These are phyloP conservation scores for Atkinsonella texensis DNA, from an alignment of 2,329 filamentous ascomycete genomes.

Conservation along the genomic window DNA sequence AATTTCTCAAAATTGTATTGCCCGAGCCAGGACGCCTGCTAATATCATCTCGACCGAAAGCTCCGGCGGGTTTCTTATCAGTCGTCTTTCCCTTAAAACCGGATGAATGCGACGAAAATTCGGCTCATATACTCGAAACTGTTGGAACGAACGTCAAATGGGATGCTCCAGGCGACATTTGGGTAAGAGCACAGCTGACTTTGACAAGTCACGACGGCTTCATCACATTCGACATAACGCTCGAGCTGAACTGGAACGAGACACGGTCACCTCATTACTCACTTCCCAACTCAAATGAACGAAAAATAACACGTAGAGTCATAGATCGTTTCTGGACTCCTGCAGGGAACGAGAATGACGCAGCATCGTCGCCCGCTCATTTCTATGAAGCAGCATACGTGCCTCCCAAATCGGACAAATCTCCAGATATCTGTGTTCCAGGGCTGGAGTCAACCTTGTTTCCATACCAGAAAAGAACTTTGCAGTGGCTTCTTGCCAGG, in stretches of 20 bases:
- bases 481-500: conserved; percentile 57
- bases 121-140: conserved; percentile 11
- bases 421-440: conserved; percentile 28
- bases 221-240: conserved; percentile 19
- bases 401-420: conserved; percentile 33
- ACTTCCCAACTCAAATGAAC: conserved; percentile 19
- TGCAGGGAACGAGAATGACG: background rate
- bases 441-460: conserved; percentile 43
- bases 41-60: conserved; percentile 9
- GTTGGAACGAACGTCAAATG: conserved; percentile 8
- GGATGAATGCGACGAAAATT: conserved; percentile 12
- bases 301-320: conserved; percentile 21
- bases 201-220: conserved; percentile 16
- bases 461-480: conserved; percentile 59
- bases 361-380: conserved; percentile 33
- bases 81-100: conserved; percentile 12
- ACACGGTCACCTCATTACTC: conserved; percentile 19
- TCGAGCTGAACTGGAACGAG: conserved; percentile 32
- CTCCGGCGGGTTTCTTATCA: conserved; percentile 4
- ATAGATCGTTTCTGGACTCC: conserved; percentile 24
- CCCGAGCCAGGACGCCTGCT: conserved; percentile 8
- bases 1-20: conserved; percentile 11
- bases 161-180: conserved; percentile 20
- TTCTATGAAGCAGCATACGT: conserved; percentile 62
- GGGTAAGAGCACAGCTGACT: conserved; percentile 20